These are phyloP conservation scores for Cryptosporidium sp. DNA, from an alignment of 169 alveolate species.

Conservation along the genomic window DNA sequence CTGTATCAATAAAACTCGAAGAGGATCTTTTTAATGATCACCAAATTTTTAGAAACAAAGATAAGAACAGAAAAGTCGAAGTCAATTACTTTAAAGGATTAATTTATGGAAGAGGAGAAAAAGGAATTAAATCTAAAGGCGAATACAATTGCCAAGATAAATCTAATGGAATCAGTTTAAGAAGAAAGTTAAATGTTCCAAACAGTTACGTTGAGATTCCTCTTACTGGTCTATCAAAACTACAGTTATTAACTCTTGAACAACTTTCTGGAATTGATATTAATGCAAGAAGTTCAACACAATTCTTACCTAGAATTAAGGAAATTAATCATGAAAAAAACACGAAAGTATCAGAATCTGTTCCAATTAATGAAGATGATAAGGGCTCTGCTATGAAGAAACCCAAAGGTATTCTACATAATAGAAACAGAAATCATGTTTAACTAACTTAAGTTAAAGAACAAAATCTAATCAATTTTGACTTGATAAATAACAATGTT, in stretches of 20 bases:
- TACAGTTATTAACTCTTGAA: conserved; percentile 42
- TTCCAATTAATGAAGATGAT: conserved; percentile 41
- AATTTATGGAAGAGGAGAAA: background rate
- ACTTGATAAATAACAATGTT: too few relatives aligned
- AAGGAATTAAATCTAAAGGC: background rate
- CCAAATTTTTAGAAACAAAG: background rate
- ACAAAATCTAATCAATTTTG: background rate
- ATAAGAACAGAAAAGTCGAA: background rate
- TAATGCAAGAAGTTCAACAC: background rate
- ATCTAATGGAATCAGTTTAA: too few relatives aligned
- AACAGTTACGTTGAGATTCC: conserved; percentile 13
- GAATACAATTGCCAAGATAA: background rate
- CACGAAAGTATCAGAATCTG: conserved; percentile 28
- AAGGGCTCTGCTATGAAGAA: background rate
- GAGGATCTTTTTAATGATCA: conserved; percentile 36
- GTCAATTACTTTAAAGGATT: conserved; percentile 31
- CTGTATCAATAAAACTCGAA: conserved; percentile 56
- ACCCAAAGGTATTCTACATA: background rate
- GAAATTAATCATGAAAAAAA: conserved; percentile 15
- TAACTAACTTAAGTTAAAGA: background rate
- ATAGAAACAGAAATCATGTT: background rate
- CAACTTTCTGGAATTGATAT: conserved; percentile 59
- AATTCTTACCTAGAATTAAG: conserved; percentile 30
- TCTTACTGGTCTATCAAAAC: conserved; percentile 28
- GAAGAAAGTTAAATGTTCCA: conserved; percentile 18